Conservation (phyloP, 2,329 filamentous ascomycete species). For the Bertia moriformis region DNA sequence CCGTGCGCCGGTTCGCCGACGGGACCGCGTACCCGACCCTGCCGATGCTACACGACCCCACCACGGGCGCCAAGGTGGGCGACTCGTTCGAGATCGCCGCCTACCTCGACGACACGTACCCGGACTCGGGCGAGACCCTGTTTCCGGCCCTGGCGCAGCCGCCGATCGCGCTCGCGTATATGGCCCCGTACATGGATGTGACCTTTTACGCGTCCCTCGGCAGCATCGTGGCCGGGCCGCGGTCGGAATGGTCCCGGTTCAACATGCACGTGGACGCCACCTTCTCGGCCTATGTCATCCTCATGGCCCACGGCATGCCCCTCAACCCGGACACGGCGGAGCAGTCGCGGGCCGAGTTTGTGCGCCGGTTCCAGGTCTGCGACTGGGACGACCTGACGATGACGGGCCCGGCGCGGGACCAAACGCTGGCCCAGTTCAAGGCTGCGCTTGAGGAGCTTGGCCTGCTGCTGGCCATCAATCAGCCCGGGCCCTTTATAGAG, state of each 20-base stretch:
- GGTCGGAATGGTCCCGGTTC: conserved; percentile 1
- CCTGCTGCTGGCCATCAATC: too few relatives aligned
- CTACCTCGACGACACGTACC: conserved; percentile 4
- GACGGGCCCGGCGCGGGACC: not conserved
- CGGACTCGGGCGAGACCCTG: conserved; percentile 6
- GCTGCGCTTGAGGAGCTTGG: not conserved
- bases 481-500: not conserved
- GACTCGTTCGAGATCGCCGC: conserved; percentile 4
- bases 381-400: not conserved
- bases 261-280: conserved; percentile 4
- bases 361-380: conserved; percentile 1
- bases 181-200: too few relatives aligned
- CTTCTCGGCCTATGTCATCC: conserved; percentile 2
- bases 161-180: too few relatives aligned
- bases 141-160: too few relatives aligned
- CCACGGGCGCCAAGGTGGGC: conserved; percentile 2
- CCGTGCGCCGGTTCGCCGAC: not conserved
- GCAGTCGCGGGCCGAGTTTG: conserved; percentile 3
- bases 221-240: too few relatives aligned
- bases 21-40: conserved; percentile 3
- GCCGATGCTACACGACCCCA: conserved; percentile 2
- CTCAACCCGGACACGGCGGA: conserved; percentile 4
- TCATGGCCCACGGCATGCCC: conserved; percentile 3
- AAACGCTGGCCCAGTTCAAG: not conserved
- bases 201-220: too few relatives aligned